Evolutionary conservation across 1,284 basidiomycete species (phyloP).

Genomic region (Ustilago lituana): DNA sequence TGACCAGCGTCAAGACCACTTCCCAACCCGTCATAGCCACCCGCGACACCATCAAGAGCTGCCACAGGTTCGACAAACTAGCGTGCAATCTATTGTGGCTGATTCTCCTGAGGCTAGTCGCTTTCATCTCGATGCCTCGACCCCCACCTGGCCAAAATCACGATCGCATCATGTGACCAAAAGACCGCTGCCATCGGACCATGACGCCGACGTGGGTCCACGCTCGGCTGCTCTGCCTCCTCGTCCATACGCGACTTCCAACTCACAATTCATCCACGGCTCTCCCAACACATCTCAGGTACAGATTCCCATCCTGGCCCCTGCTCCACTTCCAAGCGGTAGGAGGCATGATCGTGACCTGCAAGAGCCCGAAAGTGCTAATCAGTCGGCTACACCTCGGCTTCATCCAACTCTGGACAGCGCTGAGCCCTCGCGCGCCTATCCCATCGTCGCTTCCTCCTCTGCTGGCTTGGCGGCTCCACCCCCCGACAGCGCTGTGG

Average conservation of each 20-base stretch:
- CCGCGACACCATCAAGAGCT: constrained; percentile 2
- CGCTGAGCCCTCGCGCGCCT: background rate
- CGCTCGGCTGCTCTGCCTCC: background rate
- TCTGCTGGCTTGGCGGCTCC: background rate
- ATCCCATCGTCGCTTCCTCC: too few species aligned
- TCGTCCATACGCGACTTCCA: background rate
- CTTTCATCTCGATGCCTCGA: background rate
- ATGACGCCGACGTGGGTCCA: background rate
- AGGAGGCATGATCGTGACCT: background rate
- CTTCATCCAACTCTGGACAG: background rate
- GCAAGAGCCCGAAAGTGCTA: background rate
- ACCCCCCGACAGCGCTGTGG: background rate
- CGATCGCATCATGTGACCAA: constrained; percentile 3
- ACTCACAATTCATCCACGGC: background rate
- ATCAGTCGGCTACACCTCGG: background rate
- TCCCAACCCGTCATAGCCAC: background rate
- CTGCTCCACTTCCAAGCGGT: background rate
- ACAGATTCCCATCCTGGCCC: background rate
- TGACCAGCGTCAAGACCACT: constrained; percentile 2
- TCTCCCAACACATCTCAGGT: background rate
- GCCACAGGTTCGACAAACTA: constrained; percentile 1
- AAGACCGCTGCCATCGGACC: constrained; percentile 9
- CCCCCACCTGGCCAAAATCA: background rate
- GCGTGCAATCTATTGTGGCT: background rate
- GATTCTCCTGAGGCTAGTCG: background rate